Percentiles rank a stretch among this genome's conserved stretches.
phyloP scores from a whole-genome alignment of 2,329 filamentous ascomycete species.

The Ustulina deusta region DNA sequence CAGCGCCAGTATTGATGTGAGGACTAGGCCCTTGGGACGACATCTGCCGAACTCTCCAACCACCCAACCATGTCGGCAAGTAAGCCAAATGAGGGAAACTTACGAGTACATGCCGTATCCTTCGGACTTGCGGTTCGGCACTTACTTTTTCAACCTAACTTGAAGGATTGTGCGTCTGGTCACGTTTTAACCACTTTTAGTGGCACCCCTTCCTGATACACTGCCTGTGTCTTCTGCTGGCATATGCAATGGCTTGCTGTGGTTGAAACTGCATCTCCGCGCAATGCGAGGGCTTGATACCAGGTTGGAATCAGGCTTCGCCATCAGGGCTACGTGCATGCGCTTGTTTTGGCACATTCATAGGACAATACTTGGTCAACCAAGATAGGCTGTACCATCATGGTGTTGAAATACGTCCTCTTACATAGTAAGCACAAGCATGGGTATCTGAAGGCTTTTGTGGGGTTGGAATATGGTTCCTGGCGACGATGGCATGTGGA shows the following conservation, averaged over 20 bases:
- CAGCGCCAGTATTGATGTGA: neutral
- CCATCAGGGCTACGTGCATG: constrained; percentile 23
- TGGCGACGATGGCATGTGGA: constrained; percentile 3
- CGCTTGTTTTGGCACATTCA: constrained; percentile 7
- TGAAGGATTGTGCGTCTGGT: neutral
- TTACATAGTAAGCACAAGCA: neutral
- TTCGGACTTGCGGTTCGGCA: constrained; percentile 32
- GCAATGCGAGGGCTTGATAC: constrained; percentile 4
- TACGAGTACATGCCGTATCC: constrained; percentile 29
- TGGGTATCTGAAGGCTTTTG: neutral
- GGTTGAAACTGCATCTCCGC: constrained; percentile 16
- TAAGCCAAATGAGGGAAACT: constrained; percentile 32
- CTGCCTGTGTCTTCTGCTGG: neutral
- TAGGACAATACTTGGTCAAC: neutral
- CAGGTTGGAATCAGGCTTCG: constrained; percentile 5
- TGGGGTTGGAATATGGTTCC: neutral
- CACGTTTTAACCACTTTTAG: constrained; percentile 4
- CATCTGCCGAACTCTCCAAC: constrained; percentile 40
- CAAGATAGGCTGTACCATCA: constrained; percentile 6
- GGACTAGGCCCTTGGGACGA: constrained; percentile 16
- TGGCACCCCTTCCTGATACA: constrained; percentile 3
- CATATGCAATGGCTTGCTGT: constrained; percentile 3
- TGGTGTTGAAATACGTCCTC: neutral
- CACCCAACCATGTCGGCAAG: constrained; percentile 35
- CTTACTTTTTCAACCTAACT: constrained; percentile 23